Conservation (phyloP, 768 basidiomycete genomes). For the Pulveroboletus sp. region DNA sequence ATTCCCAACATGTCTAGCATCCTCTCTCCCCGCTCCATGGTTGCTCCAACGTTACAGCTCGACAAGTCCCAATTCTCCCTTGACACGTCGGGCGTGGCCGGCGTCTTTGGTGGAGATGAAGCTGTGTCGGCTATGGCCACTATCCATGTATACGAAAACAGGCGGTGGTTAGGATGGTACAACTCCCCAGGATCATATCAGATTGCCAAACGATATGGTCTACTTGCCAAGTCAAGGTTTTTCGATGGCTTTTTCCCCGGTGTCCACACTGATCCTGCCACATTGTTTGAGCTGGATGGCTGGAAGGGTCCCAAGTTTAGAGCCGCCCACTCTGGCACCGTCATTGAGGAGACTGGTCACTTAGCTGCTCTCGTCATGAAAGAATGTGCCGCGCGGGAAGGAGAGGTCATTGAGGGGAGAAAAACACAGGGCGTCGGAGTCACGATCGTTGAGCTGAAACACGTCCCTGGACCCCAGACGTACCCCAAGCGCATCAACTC, state of each 20-base stretch:
- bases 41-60: conserved; percentile 8
- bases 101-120: conserved; percentile 37
- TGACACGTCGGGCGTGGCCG: conserved; percentile 33
- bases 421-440: conserved; percentile 23
- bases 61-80: conserved; percentile 24
- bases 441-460: conserved; percentile 26
- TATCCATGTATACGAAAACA: conserved; percentile 32
- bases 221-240: conserved; percentile 32
- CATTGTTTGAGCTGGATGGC: conserved; percentile 31
- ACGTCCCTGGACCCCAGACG: conserved; percentile 18
- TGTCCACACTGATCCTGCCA: conserved; percentile 29
- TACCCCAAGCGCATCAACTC: conserved; percentile 18
- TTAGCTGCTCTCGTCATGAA: conserved; percentile 29
- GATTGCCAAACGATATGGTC: conserved; percentile 33
- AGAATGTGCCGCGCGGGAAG: conserved; percentile 14
- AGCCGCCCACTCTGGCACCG: conserved; percentile 32
- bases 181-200: conserved; percentile 36
- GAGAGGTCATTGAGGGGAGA: conserved; percentile 21
- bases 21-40: conserved; percentile 15
- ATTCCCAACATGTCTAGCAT: conserved; percentile 16
- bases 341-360: conserved; percentile 31
- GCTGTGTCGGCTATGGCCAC: conserved; percentile 38
- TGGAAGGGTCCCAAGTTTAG: conserved; percentile 31
- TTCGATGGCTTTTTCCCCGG: conserved; percentile 36
- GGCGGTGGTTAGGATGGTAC: conserved; percentile 37